Evolutionary conservation across 2,329 filamentous ascomycete species (phyloP).

Genomic region (Botrytis porri): DNA sequence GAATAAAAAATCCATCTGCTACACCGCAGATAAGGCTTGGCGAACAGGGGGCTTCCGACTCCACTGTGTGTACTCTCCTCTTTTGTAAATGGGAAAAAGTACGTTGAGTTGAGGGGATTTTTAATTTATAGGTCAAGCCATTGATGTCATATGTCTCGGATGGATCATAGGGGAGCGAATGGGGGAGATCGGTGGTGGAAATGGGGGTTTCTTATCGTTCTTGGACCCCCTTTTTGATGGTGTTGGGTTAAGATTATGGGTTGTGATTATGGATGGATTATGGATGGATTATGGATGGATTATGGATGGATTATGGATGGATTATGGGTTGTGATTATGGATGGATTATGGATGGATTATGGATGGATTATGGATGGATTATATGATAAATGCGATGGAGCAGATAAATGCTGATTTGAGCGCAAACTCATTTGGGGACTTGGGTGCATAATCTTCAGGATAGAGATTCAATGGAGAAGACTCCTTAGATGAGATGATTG

Average conservation of each 20-base stretch:
- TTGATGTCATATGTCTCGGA: slow-evolving; percentile 9
- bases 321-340: too few species aligned
- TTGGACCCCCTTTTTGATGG: neutral
- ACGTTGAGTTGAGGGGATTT: neutral
- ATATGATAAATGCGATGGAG: neutral
- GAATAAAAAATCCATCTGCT: neutral
- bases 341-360: too few species aligned
- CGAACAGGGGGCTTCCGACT: neutral
- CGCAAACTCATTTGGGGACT: too few species aligned
- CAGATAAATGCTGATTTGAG: too few species aligned
- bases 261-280: too few species aligned
- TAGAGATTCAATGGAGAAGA: neutral
- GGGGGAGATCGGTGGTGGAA: neutral
- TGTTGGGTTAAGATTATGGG: neutral
- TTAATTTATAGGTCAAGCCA: neutral
- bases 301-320: too few species aligned
- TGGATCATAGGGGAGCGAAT: neutral
- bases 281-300: too few species aligned
- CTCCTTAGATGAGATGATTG: neutral
- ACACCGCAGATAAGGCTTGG: neutral
- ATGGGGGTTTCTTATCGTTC: neutral
- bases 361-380: too few species aligned
- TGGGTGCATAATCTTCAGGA: neutral
- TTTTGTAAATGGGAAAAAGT: neutral
- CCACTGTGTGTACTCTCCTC: neutral